These are phyloP conservation scores for Solanum infundibuliforme DNA, from an alignment of 257 asterid species.

Conservation along the genomic window DNA sequence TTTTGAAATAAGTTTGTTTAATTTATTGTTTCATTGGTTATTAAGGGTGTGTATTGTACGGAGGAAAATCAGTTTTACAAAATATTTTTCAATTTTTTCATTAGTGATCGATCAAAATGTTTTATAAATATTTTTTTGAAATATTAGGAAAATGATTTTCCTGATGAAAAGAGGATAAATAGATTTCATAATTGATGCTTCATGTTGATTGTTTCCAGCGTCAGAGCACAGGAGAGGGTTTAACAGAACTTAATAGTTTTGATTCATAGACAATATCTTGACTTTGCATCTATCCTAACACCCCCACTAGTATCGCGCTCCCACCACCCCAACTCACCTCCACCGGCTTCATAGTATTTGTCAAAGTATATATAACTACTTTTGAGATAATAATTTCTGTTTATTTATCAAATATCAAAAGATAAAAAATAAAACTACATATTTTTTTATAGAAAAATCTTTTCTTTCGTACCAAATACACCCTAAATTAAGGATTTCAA, in stretches of 20 bases:
- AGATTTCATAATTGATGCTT: background rate
- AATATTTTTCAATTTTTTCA: background rate
- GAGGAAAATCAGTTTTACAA: background rate
- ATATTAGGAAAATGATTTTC: too few relatives aligned
- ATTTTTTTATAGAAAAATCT: background rate
- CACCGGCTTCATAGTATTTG: background rate
- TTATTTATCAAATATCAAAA: background rate
- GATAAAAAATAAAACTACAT: background rate
- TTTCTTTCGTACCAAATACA: background rate
- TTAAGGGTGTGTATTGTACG: background rate
- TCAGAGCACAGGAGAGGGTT: background rate
- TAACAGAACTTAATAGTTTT: background rate
- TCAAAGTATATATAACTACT: background rate
- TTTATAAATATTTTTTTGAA: background rate
- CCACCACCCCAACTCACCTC: background rate
- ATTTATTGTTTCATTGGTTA: background rate
- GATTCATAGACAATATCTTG: background rate
- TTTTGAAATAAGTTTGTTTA: background rate
- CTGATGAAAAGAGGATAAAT: background rate
- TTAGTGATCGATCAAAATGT: background rate
- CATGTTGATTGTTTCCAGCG: too few relatives aligned
- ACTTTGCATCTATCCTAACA: too few relatives aligned
- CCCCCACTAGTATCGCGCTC: background rate
- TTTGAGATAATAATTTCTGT: background rate
- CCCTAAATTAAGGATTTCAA: background rate